Evolutionary conservation across 2,329 filamentous ascomycete species (phyloP).

Genomic region (Alternaria arbusti): DNA sequence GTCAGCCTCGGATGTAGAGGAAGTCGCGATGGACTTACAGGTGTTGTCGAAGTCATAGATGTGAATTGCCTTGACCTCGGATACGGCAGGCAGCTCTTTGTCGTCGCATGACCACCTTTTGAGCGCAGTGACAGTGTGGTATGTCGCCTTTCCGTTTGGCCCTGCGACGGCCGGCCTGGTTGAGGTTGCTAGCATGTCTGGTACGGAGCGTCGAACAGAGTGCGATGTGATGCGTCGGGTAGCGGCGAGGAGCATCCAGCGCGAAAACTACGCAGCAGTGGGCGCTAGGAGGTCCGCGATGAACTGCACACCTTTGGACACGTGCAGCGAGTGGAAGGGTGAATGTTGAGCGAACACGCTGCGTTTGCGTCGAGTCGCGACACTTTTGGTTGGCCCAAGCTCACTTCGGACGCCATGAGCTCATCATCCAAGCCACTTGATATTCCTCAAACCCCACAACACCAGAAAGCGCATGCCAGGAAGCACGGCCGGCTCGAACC

Average conservation of each 20-base stretch:
- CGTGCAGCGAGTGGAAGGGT: constrained; percentile 7
- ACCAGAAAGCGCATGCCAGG: constrained; percentile 34
- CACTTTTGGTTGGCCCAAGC: constrained; percentile 21
- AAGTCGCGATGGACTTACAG: constrained; percentile 58
- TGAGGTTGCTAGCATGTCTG: constrained; percentile 41
- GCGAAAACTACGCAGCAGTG: not conserved
- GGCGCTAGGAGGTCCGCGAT: not conserved
- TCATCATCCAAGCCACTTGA: constrained; percentile 10
- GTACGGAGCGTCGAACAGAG: constrained; percentile 27
- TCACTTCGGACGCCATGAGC: constrained; percentile 23
- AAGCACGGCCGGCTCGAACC: constrained; percentile 15
- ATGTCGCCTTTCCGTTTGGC: constrained; percentile 33
- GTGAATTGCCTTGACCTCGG: constrained; percentile 79
- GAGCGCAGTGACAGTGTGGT: constrained; percentile 72
- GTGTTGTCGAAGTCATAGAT: constrained; percentile 99
- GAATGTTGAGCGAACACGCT: constrained; percentile 1
- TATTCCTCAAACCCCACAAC: constrained; percentile 4
- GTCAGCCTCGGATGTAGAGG: not conserved
- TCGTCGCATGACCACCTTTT: constrained; percentile 84
- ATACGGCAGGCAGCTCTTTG: constrained; percentile 73
- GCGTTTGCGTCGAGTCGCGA: constrained; percentile 16
- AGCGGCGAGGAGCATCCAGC: constrained; percentile 35
- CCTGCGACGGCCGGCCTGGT: constrained; percentile 39
- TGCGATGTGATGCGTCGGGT: constrained; percentile 23
- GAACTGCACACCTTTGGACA: constrained; percentile 1